Conservation (phyloP, 2,329 filamentous ascomycete genomes). For the Blastomyces parvus region DNA sequence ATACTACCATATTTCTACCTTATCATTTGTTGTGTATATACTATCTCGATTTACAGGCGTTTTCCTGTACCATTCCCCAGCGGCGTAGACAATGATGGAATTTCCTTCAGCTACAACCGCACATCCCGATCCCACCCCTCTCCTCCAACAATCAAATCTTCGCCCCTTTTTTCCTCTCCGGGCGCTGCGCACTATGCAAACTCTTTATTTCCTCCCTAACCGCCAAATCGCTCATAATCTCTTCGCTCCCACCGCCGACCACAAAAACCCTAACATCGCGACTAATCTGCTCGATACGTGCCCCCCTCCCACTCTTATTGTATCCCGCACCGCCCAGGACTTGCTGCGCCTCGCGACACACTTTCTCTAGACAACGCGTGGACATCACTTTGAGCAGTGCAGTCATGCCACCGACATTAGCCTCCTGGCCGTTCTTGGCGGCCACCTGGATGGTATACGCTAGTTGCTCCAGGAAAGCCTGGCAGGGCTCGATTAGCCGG, state of each 20-base stretch:
- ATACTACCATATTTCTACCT: background rate
- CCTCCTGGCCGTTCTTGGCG: slow-evolving; percentile 30
- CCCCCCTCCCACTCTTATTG: slow-evolving; percentile 42
- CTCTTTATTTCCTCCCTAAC: slow-evolving; percentile 18
- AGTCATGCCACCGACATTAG: slow-evolving; percentile 44
- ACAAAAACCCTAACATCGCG: slow-evolving; percentile 43
- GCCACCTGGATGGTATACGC: slow-evolving; percentile 45
- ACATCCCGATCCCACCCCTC: too few species aligned
- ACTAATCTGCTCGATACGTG: slow-evolving; percentile 45
- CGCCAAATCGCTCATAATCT: slow-evolving; percentile 31
- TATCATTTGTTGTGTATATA: background rate
- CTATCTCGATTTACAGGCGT: too few species aligned
- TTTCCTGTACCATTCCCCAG: background rate
- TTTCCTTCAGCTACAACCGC: background rate
- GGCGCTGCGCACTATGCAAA: background rate
- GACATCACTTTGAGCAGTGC: slow-evolving; percentile 45
- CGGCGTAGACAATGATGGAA: background rate
- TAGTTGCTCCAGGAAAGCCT: slow-evolving; percentile 54
- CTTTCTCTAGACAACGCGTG: slow-evolving; percentile 45
- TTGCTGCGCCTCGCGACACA: slow-evolving; percentile 47
- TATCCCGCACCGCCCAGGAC: slow-evolving; percentile 47
- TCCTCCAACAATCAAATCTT: slow-evolving; percentile 1
- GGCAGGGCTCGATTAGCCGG: slow-evolving; percentile 51
- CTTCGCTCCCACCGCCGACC: slow-evolving; percentile 34
- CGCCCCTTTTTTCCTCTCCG: background rate